Evolutionary conservation across 768 basidiomycete species (phyloP).

Genomic region (Daedaleopsis sinensis): DNA sequence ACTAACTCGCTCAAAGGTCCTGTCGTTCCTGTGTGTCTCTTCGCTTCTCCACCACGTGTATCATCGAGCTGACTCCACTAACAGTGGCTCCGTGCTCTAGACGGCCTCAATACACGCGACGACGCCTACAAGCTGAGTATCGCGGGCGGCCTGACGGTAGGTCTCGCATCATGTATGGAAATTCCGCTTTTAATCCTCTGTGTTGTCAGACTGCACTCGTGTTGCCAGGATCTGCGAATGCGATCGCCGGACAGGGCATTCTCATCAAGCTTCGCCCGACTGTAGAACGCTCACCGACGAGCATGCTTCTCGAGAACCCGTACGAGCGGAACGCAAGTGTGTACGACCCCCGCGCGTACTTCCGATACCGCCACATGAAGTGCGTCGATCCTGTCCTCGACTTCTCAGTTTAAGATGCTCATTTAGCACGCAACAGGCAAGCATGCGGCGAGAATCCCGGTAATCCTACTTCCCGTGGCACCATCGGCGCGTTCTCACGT

Average conservation of each 20-base stretch:
- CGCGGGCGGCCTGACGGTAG: constrained; percentile 71
- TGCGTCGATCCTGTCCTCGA: constrained; percentile 29
- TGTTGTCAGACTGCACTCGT: constrained; percentile 55
- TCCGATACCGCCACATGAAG: constrained; percentile 82
- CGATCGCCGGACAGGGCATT: constrained; percentile 70
- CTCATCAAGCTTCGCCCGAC: constrained; percentile 80
- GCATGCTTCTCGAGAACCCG: constrained; percentile 79
- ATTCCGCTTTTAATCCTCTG: not conserved
- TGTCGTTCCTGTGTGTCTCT: constrained; percentile 28
- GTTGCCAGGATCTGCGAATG: constrained; percentile 66
- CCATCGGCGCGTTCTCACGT: not conserved
- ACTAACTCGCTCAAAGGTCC: constrained; percentile 45
- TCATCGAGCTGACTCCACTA: no score
- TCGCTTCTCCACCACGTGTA: constrained; percentile 30
- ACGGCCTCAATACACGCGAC: constrained; percentile 84
- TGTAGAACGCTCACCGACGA: constrained; percentile 65
- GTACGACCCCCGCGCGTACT: constrained; percentile 46
- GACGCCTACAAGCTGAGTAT: constrained; percentile 69
- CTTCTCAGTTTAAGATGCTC: no score
- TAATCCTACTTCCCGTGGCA: constrained; percentile 17
- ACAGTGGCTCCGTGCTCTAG: constrained; percentile 69
- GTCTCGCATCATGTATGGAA: not conserved
- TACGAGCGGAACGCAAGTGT: constrained; percentile 58
- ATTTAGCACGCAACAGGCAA: not conserved
- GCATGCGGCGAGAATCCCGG: constrained; percentile 55